Evolutionary conservation across 169 alveolate genomes (phyloP), one percentile per base, ranked within the genome.

Genomic region (Theileria luwenshuni): DNA sequence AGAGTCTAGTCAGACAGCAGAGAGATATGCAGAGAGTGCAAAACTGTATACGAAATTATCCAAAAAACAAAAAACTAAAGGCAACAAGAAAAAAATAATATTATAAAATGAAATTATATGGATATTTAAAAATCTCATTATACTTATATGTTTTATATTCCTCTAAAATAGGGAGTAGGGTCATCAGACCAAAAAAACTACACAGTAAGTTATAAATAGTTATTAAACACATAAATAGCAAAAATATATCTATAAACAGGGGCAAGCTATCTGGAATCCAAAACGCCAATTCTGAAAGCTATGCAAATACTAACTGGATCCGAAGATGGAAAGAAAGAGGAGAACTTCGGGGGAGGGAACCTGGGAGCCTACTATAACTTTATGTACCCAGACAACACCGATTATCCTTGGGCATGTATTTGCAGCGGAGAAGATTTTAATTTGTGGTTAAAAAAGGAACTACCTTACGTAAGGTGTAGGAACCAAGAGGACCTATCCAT

Each of bases 381-480:
- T 48, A 81, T 81, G 89, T 81, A 56, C 81, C 89, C 89, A 8
- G 89, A 86, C 51, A 84, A 85, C 71, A 79, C 83, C 35, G 94
- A 89, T 76, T 89, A 89, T 25, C 94, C 94, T 10, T 89, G 94
- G 94, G 92, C 94, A 23, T 89, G 94, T 48, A 62, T 83, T 27
- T 89, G 94, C 70, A 86, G 83, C 56, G 75, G 74, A 33, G 49
- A 54, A 28, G 91, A 89, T 56, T 41, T 83, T 45, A 51, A 61
- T 59, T 83, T 65, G 42, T 89, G 81, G 71, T 64, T 77, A 30
- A 84, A 75, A 48, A 79, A 85, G 61, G 43, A 84, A 71, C 70
- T 72, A 73, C 83, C 60, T 1, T 81, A 75, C 45, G 94, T 76
- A 15, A 48, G 87, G 62, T 89, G 94, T 69, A 43, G 86, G 47